phyloP scores from a whole-genome alignment of 352 stramenopile species.

The Globisporangium spiculum region DNA sequence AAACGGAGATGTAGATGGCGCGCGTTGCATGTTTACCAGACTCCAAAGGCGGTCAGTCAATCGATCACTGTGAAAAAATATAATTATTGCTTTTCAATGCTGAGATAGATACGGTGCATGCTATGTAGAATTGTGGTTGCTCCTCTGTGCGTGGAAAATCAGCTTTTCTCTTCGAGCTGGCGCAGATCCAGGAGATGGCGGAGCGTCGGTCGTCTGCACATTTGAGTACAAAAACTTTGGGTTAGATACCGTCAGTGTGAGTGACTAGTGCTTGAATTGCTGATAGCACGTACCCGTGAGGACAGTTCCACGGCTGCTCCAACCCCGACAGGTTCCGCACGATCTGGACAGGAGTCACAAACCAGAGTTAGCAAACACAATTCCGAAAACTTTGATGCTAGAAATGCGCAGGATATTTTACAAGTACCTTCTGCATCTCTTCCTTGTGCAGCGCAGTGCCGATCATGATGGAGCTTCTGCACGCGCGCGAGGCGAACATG shows the following conservation, averaged over 20 bases:
- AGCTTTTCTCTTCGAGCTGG: constrained; percentile 32
- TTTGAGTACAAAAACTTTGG: neutral
- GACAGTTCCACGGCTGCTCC: constrained; percentile 96
- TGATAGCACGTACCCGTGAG: constrained; percentile 62
- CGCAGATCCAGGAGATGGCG: constrained; percentile 65
- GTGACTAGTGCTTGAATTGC: neutral
- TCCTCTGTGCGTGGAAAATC: neutral
- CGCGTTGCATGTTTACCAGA: neutral
- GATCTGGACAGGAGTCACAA: constrained; percentile 31
- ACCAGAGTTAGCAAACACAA: too few relatives aligned
- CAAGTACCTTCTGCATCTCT: constrained; percentile 89
- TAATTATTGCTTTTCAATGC: constrained; percentile 6
- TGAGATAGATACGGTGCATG: neutral
- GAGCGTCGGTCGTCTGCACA: constrained; percentile 62
- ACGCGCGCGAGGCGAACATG: constrained; percentile 96
- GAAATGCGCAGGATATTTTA: neutral
- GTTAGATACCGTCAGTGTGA: neutral
- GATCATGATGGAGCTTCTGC: constrained; percentile 96
- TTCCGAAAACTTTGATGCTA: too few relatives aligned
- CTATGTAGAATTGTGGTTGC: neutral
- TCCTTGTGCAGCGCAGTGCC: constrained; percentile 89
- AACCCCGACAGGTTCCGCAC: constrained; percentile 88
- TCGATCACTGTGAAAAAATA: constrained; percentile 1
- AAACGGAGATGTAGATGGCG: constrained; percentile 1
- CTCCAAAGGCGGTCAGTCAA: neutral